Conservation (phyloP, 371 early-diverging fungal genomes). For the Rhizopus delemar region DNA sequence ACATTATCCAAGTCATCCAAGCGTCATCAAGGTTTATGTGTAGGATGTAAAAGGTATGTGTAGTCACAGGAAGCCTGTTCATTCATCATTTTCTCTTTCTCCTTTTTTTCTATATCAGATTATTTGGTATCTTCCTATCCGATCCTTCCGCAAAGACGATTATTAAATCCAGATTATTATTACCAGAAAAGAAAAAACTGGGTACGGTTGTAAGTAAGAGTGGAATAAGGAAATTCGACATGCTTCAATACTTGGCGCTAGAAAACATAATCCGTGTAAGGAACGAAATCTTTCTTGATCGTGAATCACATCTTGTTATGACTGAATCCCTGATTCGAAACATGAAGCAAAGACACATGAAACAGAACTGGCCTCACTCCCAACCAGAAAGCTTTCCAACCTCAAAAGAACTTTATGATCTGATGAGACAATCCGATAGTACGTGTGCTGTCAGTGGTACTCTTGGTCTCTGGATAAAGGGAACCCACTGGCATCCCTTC, state of each 20-base stretch:
- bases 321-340: background rate
- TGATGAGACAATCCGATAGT: background rate
- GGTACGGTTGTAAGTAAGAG: background rate
- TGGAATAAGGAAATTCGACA: background rate
- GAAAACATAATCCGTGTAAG: background rate
- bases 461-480: background rate
- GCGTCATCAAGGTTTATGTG: background rate
- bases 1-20: background rate
- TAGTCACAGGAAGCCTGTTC: background rate
- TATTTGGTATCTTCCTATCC: no score
- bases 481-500: background rate
- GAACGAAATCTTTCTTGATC: background rate
- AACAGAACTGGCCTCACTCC: background rate
- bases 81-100: no score
- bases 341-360: background rate
- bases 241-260: background rate
- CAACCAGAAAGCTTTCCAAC: background rate
- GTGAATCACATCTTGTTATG: background rate
- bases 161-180: no score
- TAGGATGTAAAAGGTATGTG: background rate
- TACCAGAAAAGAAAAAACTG: no score
- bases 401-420: background rate
- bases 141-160: no score
- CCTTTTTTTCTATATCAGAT: no score
- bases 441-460: slow-evolving; percentile 6